Evolutionary conservation across 805 yeast species (phyloP), one percentile per base, ranked within the genome.

Genomic region (Debaryomyces castellii): DNA sequence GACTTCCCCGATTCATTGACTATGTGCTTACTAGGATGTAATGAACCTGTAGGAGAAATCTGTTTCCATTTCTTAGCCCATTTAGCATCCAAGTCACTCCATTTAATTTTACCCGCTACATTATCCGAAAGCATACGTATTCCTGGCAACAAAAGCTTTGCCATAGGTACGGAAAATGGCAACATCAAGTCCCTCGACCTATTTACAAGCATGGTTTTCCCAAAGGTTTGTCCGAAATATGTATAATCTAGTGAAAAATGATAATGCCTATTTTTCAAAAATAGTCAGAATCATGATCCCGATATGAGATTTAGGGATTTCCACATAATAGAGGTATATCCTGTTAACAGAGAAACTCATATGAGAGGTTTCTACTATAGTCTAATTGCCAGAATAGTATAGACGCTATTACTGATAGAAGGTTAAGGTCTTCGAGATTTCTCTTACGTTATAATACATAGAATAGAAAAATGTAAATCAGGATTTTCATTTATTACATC

Each of bases 31-130:
- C 65, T 54, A 0, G 79, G 78, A 43, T 72, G 73, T 10, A 74
- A 54, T 1, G 72, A 59, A 4, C 45, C 49, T 37, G 57, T 56
- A 7, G 67, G 69, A 2, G 73, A 63, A 4, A 57, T 41, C 2
- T 53, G 47, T 51, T 60, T 69, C 87, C 87, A 82, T 41, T 58
- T 67, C 1, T 51, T 42, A 2, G 68, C 32, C 87, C 87, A 82
- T 57, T 82, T 82, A n/a, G 66, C 49, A 54, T 79, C 85, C 16
- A 80, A 51, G 12, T 68, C 52, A 12, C 57, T 30, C 35, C 52
- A 50, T n/a, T 45, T 57, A 8, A 51, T 23, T 20, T 39, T 32
- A 30, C 34, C 34, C 6, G 18, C 10, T 7, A 17, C 16, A 30
- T n/a, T 30, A 14, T 16, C 20, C 14, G 34, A 30, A 30, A 7